Conservation (phyloP, 306 rosid genomes). For the Cucurbita pepo region DNA sequence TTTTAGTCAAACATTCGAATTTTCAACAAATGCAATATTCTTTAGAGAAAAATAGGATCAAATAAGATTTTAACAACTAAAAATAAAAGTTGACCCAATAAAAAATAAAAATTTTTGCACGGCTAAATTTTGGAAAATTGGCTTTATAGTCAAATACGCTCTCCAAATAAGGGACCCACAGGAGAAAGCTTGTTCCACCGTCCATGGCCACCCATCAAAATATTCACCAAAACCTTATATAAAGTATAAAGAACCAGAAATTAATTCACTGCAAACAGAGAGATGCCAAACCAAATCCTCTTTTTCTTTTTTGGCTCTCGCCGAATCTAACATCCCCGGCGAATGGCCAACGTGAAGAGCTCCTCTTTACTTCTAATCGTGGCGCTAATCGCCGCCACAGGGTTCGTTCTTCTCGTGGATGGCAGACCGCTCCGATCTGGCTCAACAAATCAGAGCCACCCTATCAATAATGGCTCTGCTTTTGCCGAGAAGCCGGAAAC, state of each 20-base stretch:
- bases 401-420: slow-evolving; percentile 12
- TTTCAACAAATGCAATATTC: not conserved
- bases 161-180: slow-evolving; percentile 28
- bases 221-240: slow-evolving; percentile 5
- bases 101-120: not conserved
- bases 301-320: slow-evolving; percentile 18
- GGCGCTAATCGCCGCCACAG: slow-evolving; percentile 18
- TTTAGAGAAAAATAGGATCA: not conserved
- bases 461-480: not conserved
- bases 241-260: slow-evolving; percentile 10
- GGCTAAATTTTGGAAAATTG: not conserved
- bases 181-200: slow-evolving; percentile 30
- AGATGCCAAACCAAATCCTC: slow-evolving; percentile 44
- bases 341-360: not conserved
- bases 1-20: too few relatives aligned
- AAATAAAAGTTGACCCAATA: too few relatives aligned
- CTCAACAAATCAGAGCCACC: not conserved
- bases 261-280: slow-evolving; percentile 4
- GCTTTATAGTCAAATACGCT: not conserved
- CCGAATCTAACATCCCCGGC: not conserved
- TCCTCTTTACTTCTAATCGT: slow-evolving; percentile 8
- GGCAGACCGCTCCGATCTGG: slow-evolving; percentile 24
- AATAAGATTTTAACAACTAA: not conserved
- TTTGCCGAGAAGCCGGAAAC: not conserved
- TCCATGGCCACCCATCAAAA: slow-evolving; percentile 30